Base-by-base conservation (phyloP, 1,284 basidiomycete species). In the Naganishia albida region DNA sequence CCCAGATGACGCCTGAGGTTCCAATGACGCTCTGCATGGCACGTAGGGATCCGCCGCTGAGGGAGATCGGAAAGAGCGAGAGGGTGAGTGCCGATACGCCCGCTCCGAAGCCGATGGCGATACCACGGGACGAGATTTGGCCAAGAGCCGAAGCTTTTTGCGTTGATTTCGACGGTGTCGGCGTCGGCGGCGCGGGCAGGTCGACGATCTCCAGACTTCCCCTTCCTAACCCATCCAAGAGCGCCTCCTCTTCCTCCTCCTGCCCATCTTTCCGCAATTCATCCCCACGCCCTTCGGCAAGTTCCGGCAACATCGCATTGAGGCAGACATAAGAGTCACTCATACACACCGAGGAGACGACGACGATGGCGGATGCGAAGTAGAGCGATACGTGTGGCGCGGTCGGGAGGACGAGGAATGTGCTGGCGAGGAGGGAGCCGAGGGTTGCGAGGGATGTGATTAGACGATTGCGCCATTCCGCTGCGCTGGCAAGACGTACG, bases 1-100 rank as follows among this genome's bases (percentile, higher is more conserved):
- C 87, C 92, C 91, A 94, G 89, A 90, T 91, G 0, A 88, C 77
- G 0, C 90, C 92, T 70, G 87, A 90, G 6, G 88, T 74, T 0
- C 88, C 88, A 39, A 94, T 88, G 0, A 89, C 89, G 1, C 92
- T 82, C 8, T 89, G 82, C 3, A 95, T 80, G 0, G 87, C 82
- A 67, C 86, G 86, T 0, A 89, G 92, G 7, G 87, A 87, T 0
- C 89, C 89, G 6, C 84, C 78, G 16, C 88, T 75, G 7, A 79
- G 72, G 0, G 83, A 85, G 18, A 94, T 88, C 0, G 90, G 89
- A 0, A 93, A 78, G 42, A 93, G 80, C 0, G 89, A 83, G 0
- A 90, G 87, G 0, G 91, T 77, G 30, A 95, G 82, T 1, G 90
- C 83, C 1, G 89, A 77, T 23, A 89, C 80, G 84, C 89, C 80